These are phyloP conservation scores for Kalanchoe fedtschenkoi DNA, from an alignment of 164 flowering plant genomes.

Conservation along the genomic window DNA sequence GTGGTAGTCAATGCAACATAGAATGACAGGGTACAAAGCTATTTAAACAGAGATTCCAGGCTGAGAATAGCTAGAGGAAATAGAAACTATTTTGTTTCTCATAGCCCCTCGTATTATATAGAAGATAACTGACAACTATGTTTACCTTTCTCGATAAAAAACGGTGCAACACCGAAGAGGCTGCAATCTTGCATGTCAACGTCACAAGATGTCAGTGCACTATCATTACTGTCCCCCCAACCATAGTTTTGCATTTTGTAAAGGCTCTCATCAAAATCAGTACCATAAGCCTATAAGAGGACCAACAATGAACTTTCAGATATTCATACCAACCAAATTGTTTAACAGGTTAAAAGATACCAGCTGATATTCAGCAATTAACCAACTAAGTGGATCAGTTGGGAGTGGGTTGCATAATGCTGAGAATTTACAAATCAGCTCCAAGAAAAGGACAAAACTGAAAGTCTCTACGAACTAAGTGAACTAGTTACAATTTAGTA, in stretches of 20 bases:
- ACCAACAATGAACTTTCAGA: background rate
- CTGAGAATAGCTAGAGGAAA: background rate
- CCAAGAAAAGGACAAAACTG: too few relatives aligned
- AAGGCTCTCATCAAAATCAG: slow-evolving; percentile 11
- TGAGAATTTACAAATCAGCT: too few relatives aligned
- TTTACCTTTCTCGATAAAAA: slow-evolving; percentile 65
- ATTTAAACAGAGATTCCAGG: too few relatives aligned
- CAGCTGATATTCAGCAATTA: too few relatives aligned
- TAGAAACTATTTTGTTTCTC: background rate
- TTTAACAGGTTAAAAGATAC: too few relatives aligned
- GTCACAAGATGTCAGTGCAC: slow-evolving; percentile 8
- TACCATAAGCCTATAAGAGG: background rate
- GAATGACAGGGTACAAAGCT: too few relatives aligned
- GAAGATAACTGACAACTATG: background rate
- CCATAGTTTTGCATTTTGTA: slow-evolving; percentile 52
- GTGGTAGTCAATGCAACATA: background rate
- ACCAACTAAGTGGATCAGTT: too few relatives aligned
- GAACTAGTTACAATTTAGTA: too few relatives aligned
- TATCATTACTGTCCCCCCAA: slow-evolving; percentile 39
- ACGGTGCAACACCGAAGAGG: slow-evolving; percentile 71
- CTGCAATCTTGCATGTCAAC: slow-evolving; percentile 23
- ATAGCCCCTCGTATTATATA: background rate
- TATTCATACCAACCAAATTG: background rate
- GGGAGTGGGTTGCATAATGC: too few relatives aligned
- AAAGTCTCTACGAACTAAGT: too few relatives aligned